Conservation (phyloP, 352 stramenopile genomes). For the Phytophthora hybrid region DNA sequence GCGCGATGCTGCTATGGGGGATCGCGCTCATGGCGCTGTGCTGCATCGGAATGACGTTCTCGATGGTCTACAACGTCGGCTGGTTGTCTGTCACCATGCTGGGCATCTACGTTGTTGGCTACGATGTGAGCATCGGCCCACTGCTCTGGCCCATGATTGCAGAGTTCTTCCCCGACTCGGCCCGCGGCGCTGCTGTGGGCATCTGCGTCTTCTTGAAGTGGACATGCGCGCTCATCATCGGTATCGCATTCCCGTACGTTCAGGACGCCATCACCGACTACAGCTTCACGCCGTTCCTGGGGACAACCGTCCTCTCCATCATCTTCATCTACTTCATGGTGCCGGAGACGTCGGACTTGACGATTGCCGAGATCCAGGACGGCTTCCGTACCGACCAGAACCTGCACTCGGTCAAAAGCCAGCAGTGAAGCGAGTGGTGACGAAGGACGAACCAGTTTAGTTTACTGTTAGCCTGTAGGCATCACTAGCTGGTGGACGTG, state of each 20-base stretch:
- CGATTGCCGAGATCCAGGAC: slow-evolving; percentile 63
- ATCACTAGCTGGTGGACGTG: no score
- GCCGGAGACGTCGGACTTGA: slow-evolving; percentile 66
- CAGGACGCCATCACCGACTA: slow-evolving; percentile 51
- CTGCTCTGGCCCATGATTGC: slow-evolving; percentile 54
- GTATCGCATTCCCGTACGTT: slow-evolving; percentile 63
- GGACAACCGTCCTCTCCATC: slow-evolving; percentile 39
- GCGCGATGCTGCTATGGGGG: slow-evolving; percentile 47
- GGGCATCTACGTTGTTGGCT: slow-evolving; percentile 52
- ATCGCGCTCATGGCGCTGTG: slow-evolving; percentile 50
- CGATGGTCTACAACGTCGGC: slow-evolving; percentile 35
- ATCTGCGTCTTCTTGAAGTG: slow-evolving; percentile 61
- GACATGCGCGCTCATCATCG: slow-evolving; percentile 54
- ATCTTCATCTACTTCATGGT: slow-evolving; percentile 52
- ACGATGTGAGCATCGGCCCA: slow-evolving; percentile 57
- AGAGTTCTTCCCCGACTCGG: slow-evolving; percentile 66
- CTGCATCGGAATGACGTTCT: slow-evolving; percentile 50
- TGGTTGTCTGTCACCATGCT: slow-evolving; percentile 54
- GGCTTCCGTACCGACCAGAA: slow-evolving; percentile 38
- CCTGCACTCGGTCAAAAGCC: slow-evolving; percentile 30
- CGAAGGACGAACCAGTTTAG: no score
- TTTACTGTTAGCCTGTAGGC: no score
- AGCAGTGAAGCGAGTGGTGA: not conserved
- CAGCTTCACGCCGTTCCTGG: slow-evolving; percentile 59
- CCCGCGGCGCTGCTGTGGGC: slow-evolving; percentile 43